Evolutionary conservation across 2,329 filamentous ascomycete species (phyloP).

Genomic region (Mariannaea elegans): DNA sequence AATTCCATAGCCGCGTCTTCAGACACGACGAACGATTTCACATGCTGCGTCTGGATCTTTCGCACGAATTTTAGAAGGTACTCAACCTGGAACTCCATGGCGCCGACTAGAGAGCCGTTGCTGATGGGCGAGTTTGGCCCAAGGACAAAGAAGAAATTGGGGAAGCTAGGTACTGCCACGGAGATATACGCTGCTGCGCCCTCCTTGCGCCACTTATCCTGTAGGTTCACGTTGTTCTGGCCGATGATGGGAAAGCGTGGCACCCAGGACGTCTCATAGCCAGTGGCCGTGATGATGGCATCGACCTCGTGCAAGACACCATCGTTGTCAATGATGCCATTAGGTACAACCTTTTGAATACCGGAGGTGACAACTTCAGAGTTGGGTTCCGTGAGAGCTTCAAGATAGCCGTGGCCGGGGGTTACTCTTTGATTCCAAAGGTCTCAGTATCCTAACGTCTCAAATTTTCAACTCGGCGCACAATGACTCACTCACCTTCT

Average conservation of each 20-base stretch:
- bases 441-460: no score
- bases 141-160: constrained; percentile 34
- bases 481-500: no score
- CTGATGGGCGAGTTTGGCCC: no score
- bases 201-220: constrained; percentile 39
- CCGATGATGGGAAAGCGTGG: constrained; percentile 56
- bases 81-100: no score
- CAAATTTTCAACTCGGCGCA: no score
- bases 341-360: background rate
- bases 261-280: constrained; percentile 38
- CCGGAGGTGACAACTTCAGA: background rate
- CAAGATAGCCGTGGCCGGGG: constrained; percentile 1
- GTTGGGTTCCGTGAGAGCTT: background rate
- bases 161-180: constrained; percentile 38
- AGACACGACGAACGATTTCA: no score
- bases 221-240: constrained; percentile 42
- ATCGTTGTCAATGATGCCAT: background rate
- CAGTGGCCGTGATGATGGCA: constrained; percentile 34
- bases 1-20: no score
- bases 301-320: constrained; percentile 17
- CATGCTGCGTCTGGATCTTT: no score
- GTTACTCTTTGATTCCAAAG: background rate
- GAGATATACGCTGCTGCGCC: constrained; percentile 46
- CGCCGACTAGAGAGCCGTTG: no score
- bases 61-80: no score